Conservation (phyloP, 2,329 filamentous ascomycete genomes). For the Verticillium isaacii region DNA sequence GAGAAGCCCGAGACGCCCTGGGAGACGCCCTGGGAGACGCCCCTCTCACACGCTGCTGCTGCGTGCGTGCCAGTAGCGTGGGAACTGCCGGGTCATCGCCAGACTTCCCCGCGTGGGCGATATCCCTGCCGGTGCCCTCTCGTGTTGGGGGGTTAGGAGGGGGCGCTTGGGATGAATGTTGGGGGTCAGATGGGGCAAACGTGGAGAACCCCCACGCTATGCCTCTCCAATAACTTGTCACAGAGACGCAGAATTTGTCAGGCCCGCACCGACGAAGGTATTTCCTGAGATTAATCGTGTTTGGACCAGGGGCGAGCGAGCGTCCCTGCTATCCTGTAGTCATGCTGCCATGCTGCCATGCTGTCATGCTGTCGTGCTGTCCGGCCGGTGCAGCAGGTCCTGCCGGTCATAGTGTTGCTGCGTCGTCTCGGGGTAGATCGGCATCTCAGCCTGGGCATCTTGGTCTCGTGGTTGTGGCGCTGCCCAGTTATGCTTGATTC, state of each 20-base stretch:
- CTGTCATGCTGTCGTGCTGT: neutral
- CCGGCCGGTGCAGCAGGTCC: neutral
- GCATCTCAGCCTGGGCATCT: neutral
- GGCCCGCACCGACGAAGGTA: neutral
- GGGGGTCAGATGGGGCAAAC: neutral
- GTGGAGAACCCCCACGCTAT: neutral
- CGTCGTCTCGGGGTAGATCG: neutral
- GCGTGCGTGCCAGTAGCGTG: neutral
- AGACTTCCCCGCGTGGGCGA: neutral
- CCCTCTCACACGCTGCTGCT: neutral
- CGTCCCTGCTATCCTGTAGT: neutral
- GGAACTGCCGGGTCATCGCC: neutral
- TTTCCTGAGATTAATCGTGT: neutral
- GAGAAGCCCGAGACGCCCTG: no score
- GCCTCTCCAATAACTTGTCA: neutral
- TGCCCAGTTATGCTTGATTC: neutral
- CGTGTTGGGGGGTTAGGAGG: neutral
- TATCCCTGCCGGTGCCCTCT: neutral
- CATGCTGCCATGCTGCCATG: neutral
- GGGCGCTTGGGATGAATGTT: neutral
- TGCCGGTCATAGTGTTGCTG: neutral
- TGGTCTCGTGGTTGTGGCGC: neutral
- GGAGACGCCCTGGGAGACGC: neutral
- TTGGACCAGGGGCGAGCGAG: neutral
- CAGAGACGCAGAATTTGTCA: neutral